Evolutionary conservation across 352 stramenopile species (phyloP).

Genomic region (Phytophthora sp.): DNA sequence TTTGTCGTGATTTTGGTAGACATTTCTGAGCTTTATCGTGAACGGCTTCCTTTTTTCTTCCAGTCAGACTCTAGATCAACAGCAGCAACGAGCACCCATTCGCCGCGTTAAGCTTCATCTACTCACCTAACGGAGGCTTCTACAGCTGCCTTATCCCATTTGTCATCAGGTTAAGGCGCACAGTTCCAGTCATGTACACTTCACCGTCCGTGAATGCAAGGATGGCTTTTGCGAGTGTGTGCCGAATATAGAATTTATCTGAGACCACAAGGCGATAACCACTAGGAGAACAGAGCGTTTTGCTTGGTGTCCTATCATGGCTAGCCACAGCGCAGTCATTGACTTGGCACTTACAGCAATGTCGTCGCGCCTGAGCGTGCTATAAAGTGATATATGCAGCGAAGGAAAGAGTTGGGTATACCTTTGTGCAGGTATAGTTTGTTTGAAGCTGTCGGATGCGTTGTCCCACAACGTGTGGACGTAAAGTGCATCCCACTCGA

Average conservation of each 20-base stretch:
- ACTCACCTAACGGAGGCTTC: too few species aligned
- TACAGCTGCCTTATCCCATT: constrained; percentile 7
- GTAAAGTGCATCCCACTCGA: background rate
- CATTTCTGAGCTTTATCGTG: background rate
- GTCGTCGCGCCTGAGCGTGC: background rate
- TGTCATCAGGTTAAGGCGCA: background rate
- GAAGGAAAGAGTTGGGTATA: background rate
- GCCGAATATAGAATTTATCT: background rate
- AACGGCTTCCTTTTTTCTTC: background rate
- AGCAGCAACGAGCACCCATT: background rate
- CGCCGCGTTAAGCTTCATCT: background rate
- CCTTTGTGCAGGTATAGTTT: background rate
- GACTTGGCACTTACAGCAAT: background rate
- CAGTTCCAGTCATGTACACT: background rate
- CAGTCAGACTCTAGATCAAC: background rate
- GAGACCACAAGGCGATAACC: background rate
- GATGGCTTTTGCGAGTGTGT: background rate
- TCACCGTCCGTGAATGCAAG: background rate
- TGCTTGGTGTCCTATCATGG: background rate
- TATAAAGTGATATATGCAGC: background rate
- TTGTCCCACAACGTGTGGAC: background rate
- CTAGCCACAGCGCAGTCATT: background rate
- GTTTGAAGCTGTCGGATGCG: background rate
- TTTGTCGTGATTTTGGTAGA: background rate
- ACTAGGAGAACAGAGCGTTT: background rate